These are phyloP conservation scores for Amanita jacksonii DNA, from an alignment of 768 basidiomycete genomes.

Conservation along the genomic window DNA sequence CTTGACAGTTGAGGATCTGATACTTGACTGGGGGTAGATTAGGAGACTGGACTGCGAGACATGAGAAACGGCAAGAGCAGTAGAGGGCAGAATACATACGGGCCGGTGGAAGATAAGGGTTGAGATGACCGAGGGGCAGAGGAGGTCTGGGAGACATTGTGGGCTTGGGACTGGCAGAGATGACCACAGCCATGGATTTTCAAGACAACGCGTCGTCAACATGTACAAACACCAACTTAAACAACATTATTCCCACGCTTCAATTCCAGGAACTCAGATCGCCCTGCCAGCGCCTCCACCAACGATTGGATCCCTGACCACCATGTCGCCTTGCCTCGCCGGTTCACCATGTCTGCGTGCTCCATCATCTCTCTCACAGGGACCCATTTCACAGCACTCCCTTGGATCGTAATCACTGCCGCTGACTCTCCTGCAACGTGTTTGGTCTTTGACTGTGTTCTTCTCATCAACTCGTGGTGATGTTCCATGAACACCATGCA, in stretches of 20 bases:
- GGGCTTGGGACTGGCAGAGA: too few relatives aligned
- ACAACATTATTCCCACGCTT: constrained; percentile 22
- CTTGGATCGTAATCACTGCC: constrained; percentile 87
- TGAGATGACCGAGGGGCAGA: constrained; percentile 41
- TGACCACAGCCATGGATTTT: too few relatives aligned
- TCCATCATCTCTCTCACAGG: constrained; percentile 75
- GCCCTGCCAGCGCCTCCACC: constrained; percentile 64
- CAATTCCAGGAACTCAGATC: constrained; percentile 42
- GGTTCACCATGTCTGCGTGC: constrained; percentile 86
- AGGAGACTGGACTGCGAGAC: constrained; percentile 24
- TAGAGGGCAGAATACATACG: constrained; percentile 22
- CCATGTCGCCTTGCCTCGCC: constrained; percentile 72
- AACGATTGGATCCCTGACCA: constrained; percentile 65
- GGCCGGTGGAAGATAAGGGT: constrained; percentile 36
- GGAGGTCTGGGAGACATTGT: constrained; percentile 36
- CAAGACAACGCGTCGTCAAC: constrained; percentile 16
- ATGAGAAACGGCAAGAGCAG: constrained; percentile 10
- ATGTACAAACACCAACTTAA: constrained; percentile 20
- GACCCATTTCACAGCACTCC: constrained; percentile 72
- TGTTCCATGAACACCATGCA: constrained; percentile 93
- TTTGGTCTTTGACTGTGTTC: constrained; percentile 42
- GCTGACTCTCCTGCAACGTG: constrained; percentile 58
- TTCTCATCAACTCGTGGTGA: constrained; percentile 51
- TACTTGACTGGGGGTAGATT: constrained; percentile 73
- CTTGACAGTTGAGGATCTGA: constrained; percentile 83